Evolutionary conservation across 495 filamentous ascomycete genomes (phyloP), one percentile per base, ranked within the genome.

Genomic region (Xylaria telfairii): DNA sequence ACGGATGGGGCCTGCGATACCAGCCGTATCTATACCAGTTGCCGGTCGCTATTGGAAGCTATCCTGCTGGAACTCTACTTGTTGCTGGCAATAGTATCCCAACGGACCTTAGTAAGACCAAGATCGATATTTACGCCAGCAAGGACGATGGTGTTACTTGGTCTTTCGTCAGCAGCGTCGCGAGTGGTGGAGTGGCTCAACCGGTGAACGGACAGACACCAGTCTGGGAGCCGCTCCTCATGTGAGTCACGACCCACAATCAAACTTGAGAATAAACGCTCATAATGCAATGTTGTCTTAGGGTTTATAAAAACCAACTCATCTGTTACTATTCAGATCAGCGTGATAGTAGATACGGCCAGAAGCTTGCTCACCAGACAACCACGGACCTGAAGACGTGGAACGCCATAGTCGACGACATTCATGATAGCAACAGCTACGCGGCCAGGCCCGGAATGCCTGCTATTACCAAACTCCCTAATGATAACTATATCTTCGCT

Each of bases 301-400:
- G 77, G 65, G 68, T 79, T 3, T 77, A 88, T 73, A 81, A 90
- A 32, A 80, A 85, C 57, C 81, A 88, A 67, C 77, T 92, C 26
- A 83, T 92, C 28, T 81, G 80, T 78, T 93, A 89, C 78, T 93
- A 92, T 79, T 88, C 90, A 5, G 91, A 93, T 74, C 90, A 92
- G 73, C 83, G 91, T 46, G 90, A 92, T 75, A 79, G 83, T 21
- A 81, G 80, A 0, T 81, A 93, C 72, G 90, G 90, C 30, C 91
- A 93, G 77, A 92, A 92, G 70, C 78, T 93, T 32, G 84, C 83
- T 5, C 89, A 92, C 73, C 89, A 91, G 72, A 81, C 81, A 13
- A 86, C 87, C 5, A 82, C 77, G 0, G 87, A 92, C 77, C 74
- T 90, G 28, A 77, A 80, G 47, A 85, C 71, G 4, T 93, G 91